phyloP scores from a whole-genome alignment of 306 rosid genomes.

The Casuarina equisetifolia region DNA sequence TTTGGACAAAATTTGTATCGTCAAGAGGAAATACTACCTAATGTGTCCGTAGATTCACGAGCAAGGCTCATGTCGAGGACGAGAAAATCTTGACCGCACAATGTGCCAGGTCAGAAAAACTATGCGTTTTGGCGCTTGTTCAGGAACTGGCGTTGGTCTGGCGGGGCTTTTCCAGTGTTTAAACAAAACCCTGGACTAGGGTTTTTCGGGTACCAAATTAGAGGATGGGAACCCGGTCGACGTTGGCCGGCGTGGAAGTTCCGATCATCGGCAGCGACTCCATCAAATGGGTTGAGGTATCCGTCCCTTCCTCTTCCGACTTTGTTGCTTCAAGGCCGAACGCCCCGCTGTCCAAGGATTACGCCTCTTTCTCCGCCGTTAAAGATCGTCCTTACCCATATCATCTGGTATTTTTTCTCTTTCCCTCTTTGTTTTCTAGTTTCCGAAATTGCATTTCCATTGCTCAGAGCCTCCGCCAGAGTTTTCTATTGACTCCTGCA shows the following conservation, averaged over 20 bases:
- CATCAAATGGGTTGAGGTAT: slow-evolving; percentile 61
- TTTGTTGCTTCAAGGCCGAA: slow-evolving; percentile 25
- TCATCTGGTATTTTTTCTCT: slow-evolving; percentile 52
- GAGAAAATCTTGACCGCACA: no score
- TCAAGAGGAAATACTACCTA: no score
- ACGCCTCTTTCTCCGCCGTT: slow-evolving; percentile 58
- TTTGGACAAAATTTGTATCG: no score
- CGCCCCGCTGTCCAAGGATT: slow-evolving; percentile 48
- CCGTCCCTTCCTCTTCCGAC: slow-evolving; percentile 36
- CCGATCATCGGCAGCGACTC: slow-evolving; percentile 70
- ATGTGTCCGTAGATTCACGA: no score
- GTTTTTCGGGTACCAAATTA: slow-evolving; percentile 40
- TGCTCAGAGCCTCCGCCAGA: background rate
- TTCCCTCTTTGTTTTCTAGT: slow-evolving; percentile 4
- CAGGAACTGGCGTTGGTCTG: background rate
- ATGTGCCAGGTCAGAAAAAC: no score
- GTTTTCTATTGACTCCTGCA: slow-evolving; percentile 1
- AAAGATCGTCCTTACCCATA: slow-evolving; percentile 63
- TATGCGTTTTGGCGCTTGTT: no score
- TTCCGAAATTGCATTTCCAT: background rate
- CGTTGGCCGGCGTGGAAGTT: slow-evolving; percentile 70
- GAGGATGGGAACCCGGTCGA: slow-evolving; percentile 49
- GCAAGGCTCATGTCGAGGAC: no score
- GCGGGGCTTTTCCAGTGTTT: background rate
- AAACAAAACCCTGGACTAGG: background rate